A percentile compares a stretch with the other conserved stretches of the same genome.
phyloP scores from a whole-genome alignment of 1,139 yeast species.

The Blastobotrys capitulatus region DNA sequence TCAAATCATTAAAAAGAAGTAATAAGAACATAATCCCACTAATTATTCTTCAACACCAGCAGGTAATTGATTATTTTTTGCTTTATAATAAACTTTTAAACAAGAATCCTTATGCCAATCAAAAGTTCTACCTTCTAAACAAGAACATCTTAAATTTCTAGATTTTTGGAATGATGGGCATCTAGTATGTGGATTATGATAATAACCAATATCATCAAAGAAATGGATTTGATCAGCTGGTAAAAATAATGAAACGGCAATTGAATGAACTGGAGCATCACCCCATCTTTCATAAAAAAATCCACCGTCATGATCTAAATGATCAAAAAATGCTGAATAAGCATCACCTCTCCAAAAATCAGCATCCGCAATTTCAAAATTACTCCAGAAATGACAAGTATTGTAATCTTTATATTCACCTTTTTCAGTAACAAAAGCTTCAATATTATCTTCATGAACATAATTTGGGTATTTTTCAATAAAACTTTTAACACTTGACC shows the following conservation, averaged over 20 bases:
- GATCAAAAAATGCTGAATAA: constrained; percentile 57
- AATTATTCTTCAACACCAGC: no score
- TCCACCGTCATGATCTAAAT: constrained; percentile 65
- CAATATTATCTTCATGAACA: constrained; percentile 51
- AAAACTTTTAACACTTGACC: constrained; percentile 64
- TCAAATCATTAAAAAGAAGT: no score
- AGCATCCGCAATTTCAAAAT: constrained; percentile 77
- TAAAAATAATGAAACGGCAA: constrained; percentile 68
- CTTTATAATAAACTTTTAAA: not conserved
- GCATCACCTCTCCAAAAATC: constrained; percentile 68
- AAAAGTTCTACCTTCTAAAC: not conserved
- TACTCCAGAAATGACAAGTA: constrained; percentile 84
- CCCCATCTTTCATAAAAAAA: constrained; percentile 90
- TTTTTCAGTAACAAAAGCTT: constrained; percentile 38
- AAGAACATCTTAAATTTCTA: constrained; percentile 1
- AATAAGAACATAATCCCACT: no score
- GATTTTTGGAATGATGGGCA: not conserved
- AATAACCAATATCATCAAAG: constrained; percentile 83
- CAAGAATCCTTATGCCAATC: constrained; percentile 7
- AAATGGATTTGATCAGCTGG: constrained; percentile 68
- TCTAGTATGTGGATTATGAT: constrained; percentile 34
- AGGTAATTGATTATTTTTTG: not conserved
- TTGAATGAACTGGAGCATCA: constrained; percentile 80
- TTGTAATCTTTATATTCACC: constrained; percentile 57
- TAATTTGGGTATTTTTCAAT: constrained; percentile 53